Evolutionary conservation across 1,284 basidiomycete genomes (phyloP).

Genomic region (Rhodotorula mucilaginosa): DNA sequence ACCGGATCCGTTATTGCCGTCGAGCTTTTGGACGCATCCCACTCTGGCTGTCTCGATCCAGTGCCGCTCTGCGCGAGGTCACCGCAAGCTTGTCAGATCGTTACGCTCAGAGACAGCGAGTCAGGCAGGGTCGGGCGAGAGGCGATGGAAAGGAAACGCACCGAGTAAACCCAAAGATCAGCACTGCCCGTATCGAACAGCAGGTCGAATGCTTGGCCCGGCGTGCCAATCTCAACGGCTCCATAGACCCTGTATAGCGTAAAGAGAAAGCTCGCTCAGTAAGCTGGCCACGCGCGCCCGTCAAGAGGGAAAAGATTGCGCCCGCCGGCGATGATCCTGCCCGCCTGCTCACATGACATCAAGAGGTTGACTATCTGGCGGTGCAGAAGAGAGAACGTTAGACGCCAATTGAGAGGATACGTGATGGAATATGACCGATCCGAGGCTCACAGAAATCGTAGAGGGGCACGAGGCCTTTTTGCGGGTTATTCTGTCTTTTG

Average conservation of each 20-base stretch:
- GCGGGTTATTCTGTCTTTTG: neutral
- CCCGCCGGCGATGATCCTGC: too few species aligned
- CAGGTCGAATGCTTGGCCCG: conserved; percentile 20
- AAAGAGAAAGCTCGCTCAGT: neutral
- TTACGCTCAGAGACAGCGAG: neutral
- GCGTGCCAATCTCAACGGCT: conserved; percentile 21
- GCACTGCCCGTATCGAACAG: conserved; percentile 33
- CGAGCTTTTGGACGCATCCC: conserved; percentile 16
- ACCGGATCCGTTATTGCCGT: conserved; percentile 23
- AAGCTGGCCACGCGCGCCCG: neutral
- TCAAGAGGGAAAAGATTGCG: neutral
- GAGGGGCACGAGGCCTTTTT: neutral
- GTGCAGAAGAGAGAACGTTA: neutral
- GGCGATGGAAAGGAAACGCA: neutral
- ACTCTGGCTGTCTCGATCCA: conserved; percentile 17
- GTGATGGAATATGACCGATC: neutral
- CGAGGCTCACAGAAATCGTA: neutral
- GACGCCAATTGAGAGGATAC: neutral
- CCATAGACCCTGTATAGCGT: conserved; percentile 20
- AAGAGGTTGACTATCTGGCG: conserved; percentile 15
- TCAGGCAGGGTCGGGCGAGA: neutral
- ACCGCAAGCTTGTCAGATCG: conserved; percentile 2
- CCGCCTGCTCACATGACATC: conserved; percentile 16
- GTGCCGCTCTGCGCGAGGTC: conserved; percentile 26
- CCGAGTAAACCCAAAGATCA: conserved; percentile 33